Evolutionary conservation across 2,329 filamentous ascomycete genomes (phyloP), one percentile per base, ranked within the genome.

Genomic region (Colletotrichum acutatum): DNA sequence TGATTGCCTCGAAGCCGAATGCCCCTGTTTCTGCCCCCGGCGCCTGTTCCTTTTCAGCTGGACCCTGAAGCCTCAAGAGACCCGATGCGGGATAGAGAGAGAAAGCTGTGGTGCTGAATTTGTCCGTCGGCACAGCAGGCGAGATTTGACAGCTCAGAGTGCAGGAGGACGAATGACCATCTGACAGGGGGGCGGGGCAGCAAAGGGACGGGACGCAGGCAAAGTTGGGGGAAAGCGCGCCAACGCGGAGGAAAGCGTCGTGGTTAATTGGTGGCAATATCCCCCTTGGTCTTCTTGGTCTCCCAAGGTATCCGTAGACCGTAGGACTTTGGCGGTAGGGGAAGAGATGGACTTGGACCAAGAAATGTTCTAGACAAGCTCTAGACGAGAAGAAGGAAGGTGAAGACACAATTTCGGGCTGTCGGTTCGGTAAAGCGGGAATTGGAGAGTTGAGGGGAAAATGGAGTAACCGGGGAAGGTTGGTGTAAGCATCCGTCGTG

Each of bases 211-310:
- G 37, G 32, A 49, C 53, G 57, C 66, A 61, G 60, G 66, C 66
- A 58, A 69, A 66, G 28, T 71, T 28, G 69, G 69, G 63, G 56
- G 4, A 26, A 68, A 49, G 46, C 56, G 68, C 49, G 56, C 64
- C 57, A 61, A 71, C 46, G 32, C 34, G 37, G 63, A 34, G 56
- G 42, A 42, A 42, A 54, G 28, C 37, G 58, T 56, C 12, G 28
- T 65, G 58, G 28, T 61, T 65, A 65, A 72, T 72, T 72, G 70
- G 70, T 72, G 70, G 66, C 54, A 72, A 72, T 70, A 61, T 57
- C 53, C 64, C 64, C 24, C 28, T 53, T 49, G 42, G 42, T 28
- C 46, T 42, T 7, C 37, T 42, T 42, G 37, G 14, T 42, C 5
- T 19, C 37, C 37, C 19, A 42, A 42, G 37, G 37, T 42, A 16